Base-by-base conservation (phyloP, 768 basidiomycete genomes). In the Leucocoprinus birnbaumii region DNA sequence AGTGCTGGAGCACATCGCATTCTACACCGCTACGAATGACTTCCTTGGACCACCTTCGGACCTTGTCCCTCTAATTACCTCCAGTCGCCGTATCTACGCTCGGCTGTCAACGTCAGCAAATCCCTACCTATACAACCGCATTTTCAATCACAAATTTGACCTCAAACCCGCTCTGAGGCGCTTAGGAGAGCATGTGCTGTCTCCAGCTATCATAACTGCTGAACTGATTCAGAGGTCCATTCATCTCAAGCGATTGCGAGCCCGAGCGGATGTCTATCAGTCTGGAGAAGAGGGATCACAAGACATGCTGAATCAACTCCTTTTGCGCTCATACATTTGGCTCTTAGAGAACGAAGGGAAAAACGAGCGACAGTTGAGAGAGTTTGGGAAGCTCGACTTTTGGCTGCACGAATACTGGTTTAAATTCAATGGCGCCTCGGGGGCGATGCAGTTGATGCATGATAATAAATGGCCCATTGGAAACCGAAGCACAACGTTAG, bases 331-430 rank as follows among this genome's bases (percentile, higher is more conserved):
- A 24, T 91, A 87, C 63, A 69, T 89, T 35, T 83, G 93, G 83
- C 79, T 91, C 77, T 71, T 93, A 45, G 91, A 94, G 71, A 87
- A 90, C 60, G 87, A 87, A 25, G 87, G 83, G 41, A 85, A 80
- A 64, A 92, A 92, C 60, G 80, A 80, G 60, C 66, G 47, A 43
- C 89, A 91, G 64, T 76, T 92, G n/a, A 65, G 82, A n/a, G 81
- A 83, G 21, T 90, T 85, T 62, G 89, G 82, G 4, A 62, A 65
- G 38, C 78, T 90, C 53, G 80, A 84, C 51, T 60, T 61, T 0
- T 91, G 89, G 89, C 65, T 92, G 40, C 73, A 71, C 60, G 76
- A 78, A 53, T 91, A 81, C 63, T 85, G 85, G 83, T 85, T 90
- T 58, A 76, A 82, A 55, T 70, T 75, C 9, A 58, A 69, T 14